Base-by-base conservation (phyloP, 2,329 filamentous ascomycete genomes). In the Bipolaris cookei region DNA sequence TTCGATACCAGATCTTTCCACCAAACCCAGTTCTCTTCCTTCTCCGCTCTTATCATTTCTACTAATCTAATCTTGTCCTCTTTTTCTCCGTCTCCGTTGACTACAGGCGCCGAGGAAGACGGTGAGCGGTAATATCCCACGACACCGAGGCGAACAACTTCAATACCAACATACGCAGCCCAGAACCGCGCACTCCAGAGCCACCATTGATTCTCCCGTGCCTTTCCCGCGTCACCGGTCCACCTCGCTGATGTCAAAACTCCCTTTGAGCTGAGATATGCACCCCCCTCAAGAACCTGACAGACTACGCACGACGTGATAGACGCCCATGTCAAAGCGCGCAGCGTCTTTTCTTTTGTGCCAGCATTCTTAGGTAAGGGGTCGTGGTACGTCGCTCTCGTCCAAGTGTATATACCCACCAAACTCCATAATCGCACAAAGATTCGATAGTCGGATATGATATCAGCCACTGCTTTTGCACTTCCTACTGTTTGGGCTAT, bases 241-340 rank as follows among this genome's bases (percentile, higher is more conserved):
- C 85, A 82, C 14, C 78, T 81, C 48, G 51, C 59, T 14, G 54
- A 59, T 11, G 69, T 71, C 28, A 97, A 72, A 3, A 96, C 84
- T 18, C 89, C 88, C 75, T 92, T 92, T 58, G 82, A 81, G 3
- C 87, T 83, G 35, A 98, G 83, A 79, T 90, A 96, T 14, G 90
- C 90, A 37, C 84, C 83, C 78, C 97, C 97, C 81, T 99, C 95
- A 38, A 94, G 82, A 1, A 85, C 78, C 77, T 97, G 92, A 80
- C 90, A 96, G 8, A 80, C 73, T 8, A 89, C 77, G 74, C 90
- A 90, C 10, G 86, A 82, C 10, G 82, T 62, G 18, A 97, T 85
- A 75, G 95, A 90, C 6, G 84, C 79, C 76, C 87, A 88, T 20
- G 86, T 85, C 43, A 97, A 78, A 0, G 59, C 60, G 51, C 65